These are phyloP conservation scores for Babesia caballi DNA, from an alignment of 169 alveolate species.

Conservation along the genomic window DNA sequence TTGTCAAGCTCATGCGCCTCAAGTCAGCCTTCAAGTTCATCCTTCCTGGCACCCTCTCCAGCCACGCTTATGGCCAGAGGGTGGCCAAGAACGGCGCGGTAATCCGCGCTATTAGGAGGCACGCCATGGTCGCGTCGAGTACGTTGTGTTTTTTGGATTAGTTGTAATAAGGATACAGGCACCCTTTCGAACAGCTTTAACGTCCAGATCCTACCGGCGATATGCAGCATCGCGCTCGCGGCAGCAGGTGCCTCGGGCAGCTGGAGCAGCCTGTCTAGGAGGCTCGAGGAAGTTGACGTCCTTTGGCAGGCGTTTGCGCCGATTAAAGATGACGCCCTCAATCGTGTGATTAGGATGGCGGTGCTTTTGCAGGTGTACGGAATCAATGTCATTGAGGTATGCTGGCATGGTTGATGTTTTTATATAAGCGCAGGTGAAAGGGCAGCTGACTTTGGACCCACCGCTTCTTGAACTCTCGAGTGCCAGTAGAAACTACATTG, in stretches of 20 bases:
- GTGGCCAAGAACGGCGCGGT: not conserved
- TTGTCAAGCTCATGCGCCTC: slow-evolving; percentile 30
- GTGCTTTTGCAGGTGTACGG: slow-evolving; percentile 39
- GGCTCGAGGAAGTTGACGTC: slow-evolving; percentile 25
- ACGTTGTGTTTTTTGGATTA: not conserved
- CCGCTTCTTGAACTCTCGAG: slow-evolving; percentile 34
- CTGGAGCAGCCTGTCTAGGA: not conserved
- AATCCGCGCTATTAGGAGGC: not conserved
- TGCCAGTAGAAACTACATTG: not conserved
- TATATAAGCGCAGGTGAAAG: slow-evolving; percentile 38
- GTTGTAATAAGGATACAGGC: not conserved
- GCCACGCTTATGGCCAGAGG: slow-evolving; percentile 2
- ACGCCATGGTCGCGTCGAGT: slow-evolving; percentile 11
- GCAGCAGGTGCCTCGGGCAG: not conserved
- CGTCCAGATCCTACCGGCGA: not conserved
- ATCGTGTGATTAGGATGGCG: slow-evolving; percentile 18
- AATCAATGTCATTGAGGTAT: slow-evolving; percentile 37
- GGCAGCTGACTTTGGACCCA: slow-evolving; percentile 29
- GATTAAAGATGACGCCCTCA: slow-evolving; percentile 10
- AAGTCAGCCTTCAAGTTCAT: slow-evolving; percentile 34
- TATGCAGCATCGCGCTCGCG: not conserved
- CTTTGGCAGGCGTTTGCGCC: slow-evolving; percentile 61
- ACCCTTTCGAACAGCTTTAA: slow-evolving; percentile 8
- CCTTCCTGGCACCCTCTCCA: not conserved
- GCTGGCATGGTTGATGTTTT: no score